These are phyloP conservation scores for Botrytis medusae DNA, from an alignment of 2,329 filamentous ascomycete species.

Conservation along the genomic window DNA sequence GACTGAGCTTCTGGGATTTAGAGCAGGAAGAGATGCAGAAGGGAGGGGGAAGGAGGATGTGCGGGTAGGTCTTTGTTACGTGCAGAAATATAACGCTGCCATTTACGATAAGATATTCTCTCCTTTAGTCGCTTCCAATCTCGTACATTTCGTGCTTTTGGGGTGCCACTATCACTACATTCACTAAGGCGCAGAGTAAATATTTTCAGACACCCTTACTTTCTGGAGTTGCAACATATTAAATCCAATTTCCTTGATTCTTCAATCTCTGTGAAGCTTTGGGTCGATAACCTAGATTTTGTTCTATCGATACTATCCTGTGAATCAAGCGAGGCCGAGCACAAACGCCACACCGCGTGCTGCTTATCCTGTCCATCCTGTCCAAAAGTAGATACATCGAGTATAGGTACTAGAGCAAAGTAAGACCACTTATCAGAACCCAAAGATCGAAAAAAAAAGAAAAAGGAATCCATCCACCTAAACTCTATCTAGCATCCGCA, in stretches of 20 bases:
- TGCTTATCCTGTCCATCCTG: neutral
- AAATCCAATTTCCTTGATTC: neutral
- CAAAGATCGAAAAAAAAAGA: neutral
- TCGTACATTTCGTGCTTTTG: too few species aligned
- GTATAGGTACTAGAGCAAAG: neutral
- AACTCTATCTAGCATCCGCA: too few species aligned
- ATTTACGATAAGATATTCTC: neutral
- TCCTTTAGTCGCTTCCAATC: too few species aligned
- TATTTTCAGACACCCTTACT: too few species aligned
- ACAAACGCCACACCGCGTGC: neutral
- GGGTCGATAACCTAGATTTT: neutral
- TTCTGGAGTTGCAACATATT: neutral
- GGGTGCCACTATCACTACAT: too few species aligned
- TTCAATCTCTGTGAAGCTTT: neutral
- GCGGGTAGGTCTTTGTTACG: neutral
- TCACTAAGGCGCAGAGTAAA: too few species aligned
- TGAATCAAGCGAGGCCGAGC: neutral
- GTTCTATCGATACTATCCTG: neutral
- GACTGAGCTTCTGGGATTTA: accelerated
- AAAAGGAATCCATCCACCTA: neutral
- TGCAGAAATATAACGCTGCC: neutral
- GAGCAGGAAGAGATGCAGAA: neutral
- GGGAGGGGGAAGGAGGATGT: neutral
- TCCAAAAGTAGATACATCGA: neutral
- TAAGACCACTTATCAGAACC: neutral